Conservation (phyloP, 495 filamentous ascomycete genomes). For the Parathielavia hyrcaniae region DNA sequence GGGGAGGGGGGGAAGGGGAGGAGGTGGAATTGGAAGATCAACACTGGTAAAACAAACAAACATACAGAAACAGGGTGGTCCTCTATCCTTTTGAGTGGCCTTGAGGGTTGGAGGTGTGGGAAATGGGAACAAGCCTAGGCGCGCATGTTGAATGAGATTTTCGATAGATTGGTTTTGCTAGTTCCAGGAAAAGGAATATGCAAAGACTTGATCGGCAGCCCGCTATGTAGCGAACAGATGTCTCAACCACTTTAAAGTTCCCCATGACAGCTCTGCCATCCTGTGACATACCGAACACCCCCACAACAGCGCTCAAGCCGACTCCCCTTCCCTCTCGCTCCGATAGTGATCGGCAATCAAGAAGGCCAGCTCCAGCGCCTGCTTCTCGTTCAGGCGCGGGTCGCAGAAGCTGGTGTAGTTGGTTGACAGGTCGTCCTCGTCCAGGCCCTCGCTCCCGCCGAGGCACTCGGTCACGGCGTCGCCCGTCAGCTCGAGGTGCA, state of each 20-base stretch:
- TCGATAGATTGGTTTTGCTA: no score
- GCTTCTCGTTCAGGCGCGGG: conserved; percentile 92
- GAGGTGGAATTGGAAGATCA: neutral
- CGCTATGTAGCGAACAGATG: no score
- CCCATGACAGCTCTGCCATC: no score
- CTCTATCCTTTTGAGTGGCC: no score
- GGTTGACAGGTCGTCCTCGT: conserved; percentile 75
- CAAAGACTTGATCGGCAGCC: no score
- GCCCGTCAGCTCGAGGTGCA: conserved; percentile 91
- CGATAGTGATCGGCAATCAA: conserved; percentile 76
- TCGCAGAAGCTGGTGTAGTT: conserved; percentile 96
- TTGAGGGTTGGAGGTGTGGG: neutral
- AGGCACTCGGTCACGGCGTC: conserved; percentile 96
- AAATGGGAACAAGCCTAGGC: neutral
- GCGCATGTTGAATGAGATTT: no score
- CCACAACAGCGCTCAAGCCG: neutral
- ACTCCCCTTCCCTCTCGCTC: conserved; percentile 29
- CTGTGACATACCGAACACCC: neutral
- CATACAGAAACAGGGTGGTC: no score
- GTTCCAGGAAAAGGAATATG: no score
- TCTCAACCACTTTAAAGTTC: no score
- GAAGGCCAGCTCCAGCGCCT: conserved; percentile 91
- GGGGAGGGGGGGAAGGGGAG: neutral
- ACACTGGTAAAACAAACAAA: neutral
- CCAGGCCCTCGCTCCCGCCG: conserved; percentile 80